These are phyloP conservation scores for Lichtheimia ramosa DNA, from an alignment of 371 early-diverging fungal genomes.

Conservation along the genomic window DNA sequence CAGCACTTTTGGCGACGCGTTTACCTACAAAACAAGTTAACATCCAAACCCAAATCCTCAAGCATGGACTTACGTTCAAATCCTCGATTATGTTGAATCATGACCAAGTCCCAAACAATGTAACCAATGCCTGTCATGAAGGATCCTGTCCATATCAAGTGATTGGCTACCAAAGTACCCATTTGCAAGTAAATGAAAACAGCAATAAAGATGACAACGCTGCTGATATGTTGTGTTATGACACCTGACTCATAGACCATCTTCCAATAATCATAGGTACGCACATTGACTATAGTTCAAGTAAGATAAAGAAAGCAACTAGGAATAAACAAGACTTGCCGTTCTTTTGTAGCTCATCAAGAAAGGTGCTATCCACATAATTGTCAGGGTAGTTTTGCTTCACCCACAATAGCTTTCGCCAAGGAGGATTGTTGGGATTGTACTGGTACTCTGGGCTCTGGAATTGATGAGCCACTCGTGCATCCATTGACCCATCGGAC, in stretches of 20 bases:
- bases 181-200: constrained; percentile 79
- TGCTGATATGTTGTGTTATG: constrained; percentile 84
- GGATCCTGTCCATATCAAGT: constrained; percentile 62
- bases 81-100: constrained; percentile 34
- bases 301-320: background rate
- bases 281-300: constrained; percentile 57
- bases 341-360: constrained; percentile 87
- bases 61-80: constrained; percentile 45
- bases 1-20: constrained; percentile 70
- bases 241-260: constrained; percentile 73
- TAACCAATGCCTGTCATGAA: constrained; percentile 63
- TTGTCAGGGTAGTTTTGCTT: constrained; percentile 91
- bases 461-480: constrained; percentile 17
- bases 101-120: constrained; percentile 66
- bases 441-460: constrained; percentile 23
- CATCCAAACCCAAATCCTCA: background rate
- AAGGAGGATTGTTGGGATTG: constrained; percentile 50
- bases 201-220: constrained; percentile 81
- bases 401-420: constrained; percentile 88
- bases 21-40: constrained; percentile 34
- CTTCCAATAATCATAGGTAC: constrained; percentile 73
- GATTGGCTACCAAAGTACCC: constrained; percentile 53
- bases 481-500: constrained; percentile 8
- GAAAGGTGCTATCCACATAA: constrained; percentile 87
- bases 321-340: constrained; percentile 41